phyloP scores from a whole-genome alignment of 176 grass and related monocot genomes.

The Avena sativa region DNA sequence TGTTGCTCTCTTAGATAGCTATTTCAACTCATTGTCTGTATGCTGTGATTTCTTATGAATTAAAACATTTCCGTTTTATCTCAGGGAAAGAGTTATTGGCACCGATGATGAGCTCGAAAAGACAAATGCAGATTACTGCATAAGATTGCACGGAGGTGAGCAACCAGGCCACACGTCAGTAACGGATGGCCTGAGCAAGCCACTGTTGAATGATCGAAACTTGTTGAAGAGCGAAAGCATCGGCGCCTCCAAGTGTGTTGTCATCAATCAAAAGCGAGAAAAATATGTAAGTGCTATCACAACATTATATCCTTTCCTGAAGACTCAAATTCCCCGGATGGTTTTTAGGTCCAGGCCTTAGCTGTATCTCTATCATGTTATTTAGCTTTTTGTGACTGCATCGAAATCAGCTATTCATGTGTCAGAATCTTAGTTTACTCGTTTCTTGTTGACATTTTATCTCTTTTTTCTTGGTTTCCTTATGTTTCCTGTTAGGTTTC shows the following conservation, averaged over 20 bases:
- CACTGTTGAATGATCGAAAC: constrained; percentile 59
- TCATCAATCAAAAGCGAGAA: constrained; percentile 61
- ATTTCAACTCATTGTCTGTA: constrained; percentile 5
- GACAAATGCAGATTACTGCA: constrained; percentile 59
- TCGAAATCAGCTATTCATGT: too few relatives aligned
- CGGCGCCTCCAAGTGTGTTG: constrained; percentile 78
- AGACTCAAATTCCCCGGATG: background rate
- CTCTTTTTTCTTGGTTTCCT: too few relatives aligned
- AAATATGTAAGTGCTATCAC: constrained; percentile 63
- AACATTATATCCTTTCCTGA: background rate
- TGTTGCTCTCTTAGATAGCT: background rate
- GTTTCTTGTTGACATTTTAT: too few relatives aligned
- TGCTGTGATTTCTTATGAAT: constrained; percentile 6
- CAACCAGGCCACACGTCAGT: constrained; percentile 52
- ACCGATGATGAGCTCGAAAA: constrained; percentile 48
- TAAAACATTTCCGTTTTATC: constrained; percentile 38
- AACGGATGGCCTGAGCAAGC: constrained; percentile 53
- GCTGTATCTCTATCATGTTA: background rate
- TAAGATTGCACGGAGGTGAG: constrained; percentile 57
- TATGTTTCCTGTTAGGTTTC: too few relatives aligned
- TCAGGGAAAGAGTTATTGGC: constrained; percentile 74
- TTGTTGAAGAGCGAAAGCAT: constrained; percentile 96
- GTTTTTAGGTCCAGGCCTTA: background rate
- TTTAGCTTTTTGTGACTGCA: too few relatives aligned
- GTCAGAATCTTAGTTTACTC: too few relatives aligned